Evolutionary conservation across 164 flowering plant genomes (phyloP).

Genomic region (Macadamia integrifolia): DNA sequence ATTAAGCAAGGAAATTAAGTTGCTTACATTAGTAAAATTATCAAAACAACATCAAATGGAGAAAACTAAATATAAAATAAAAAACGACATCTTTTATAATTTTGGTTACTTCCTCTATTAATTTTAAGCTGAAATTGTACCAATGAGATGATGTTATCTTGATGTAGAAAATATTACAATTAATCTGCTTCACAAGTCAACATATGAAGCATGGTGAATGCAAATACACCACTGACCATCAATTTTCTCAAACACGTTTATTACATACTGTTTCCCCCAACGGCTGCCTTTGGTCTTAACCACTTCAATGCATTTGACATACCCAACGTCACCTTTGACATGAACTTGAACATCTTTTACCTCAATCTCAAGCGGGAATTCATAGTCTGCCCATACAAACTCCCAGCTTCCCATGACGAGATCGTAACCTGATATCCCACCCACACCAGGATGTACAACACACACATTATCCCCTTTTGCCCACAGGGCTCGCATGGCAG

Average conservation of each 20-base stretch:
- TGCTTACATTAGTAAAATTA: too few relatives aligned
- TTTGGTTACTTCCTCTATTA: too few relatives aligned
- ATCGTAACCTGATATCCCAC: constrained; percentile 55
- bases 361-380: constrained; percentile 17
- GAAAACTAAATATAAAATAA: too few relatives aligned
- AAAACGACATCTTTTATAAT: too few relatives aligned
- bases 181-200: constrained; percentile 32
- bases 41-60: too few relatives aligned
- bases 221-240: constrained; percentile 80
- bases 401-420: constrained; percentile 93
- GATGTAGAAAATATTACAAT: too few relatives aligned
- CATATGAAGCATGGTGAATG: constrained; percentile 79
- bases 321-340: constrained; percentile 76
- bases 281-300: constrained; percentile 83
- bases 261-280: constrained; percentile 92
- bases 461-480: constrained; percentile 51
- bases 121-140: too few relatives aligned
- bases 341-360: constrained; percentile 63
- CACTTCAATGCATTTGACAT: constrained; percentile 74
- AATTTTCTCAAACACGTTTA: constrained; percentile 82
- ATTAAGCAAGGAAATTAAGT: too few relatives aligned
- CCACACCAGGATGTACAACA: constrained; percentile 36
- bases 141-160: too few relatives aligned
- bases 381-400: constrained; percentile 74
- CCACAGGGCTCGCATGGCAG: constrained; percentile 38